Percentiles rank a stretch among this genome's conserved stretches.
Conservation (phyloP, 2,329 filamentous ascomycete genomes). For the Tolypocladium paradoxum region DNA sequence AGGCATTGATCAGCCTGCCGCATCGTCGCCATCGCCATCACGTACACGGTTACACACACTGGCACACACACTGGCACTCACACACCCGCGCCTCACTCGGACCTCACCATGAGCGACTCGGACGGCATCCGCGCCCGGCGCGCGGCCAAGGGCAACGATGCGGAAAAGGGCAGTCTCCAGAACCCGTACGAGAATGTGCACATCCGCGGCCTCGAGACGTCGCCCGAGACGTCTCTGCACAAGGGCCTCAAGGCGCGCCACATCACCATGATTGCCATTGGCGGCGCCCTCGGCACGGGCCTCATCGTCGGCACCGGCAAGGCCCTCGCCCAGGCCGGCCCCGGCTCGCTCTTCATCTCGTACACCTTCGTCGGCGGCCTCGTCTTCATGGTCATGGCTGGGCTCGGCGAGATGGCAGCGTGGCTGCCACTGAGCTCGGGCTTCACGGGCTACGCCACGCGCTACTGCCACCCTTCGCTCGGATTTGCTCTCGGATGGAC, state of each 20-base stretch:
- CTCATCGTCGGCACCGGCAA: constrained; percentile 59
- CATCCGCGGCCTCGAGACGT: constrained; percentile 39
- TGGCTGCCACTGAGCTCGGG: constrained; percentile 70
- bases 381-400: constrained; percentile 73
- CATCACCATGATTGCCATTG: constrained; percentile 56
- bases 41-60: neutral
- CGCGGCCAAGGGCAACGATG: constrained; percentile 6
- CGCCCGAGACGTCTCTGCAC: constrained; percentile 35
- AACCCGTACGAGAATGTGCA: constrained; percentile 14
- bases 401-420: constrained; percentile 73
- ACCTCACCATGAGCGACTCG: constrained; percentile 2
- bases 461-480: constrained; percentile 71
- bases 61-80: no score
- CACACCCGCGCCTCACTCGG: neutral
- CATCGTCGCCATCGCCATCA: neutral
- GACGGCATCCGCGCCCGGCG: constrained; percentile 8
- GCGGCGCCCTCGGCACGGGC: constrained; percentile 64
- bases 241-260: constrained; percentile 44
- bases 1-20: neutral
- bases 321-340: constrained; percentile 42
- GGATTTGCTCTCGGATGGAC: constrained; percentile 69
- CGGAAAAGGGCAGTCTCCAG: constrained; percentile 9
- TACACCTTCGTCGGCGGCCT: constrained; percentile 60
- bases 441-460: constrained; percentile 70
- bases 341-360: constrained; percentile 59